These are phyloP conservation scores for Francoa sonchifolia DNA, from an alignment of 441 rosid species.

Conservation along the genomic window DNA sequence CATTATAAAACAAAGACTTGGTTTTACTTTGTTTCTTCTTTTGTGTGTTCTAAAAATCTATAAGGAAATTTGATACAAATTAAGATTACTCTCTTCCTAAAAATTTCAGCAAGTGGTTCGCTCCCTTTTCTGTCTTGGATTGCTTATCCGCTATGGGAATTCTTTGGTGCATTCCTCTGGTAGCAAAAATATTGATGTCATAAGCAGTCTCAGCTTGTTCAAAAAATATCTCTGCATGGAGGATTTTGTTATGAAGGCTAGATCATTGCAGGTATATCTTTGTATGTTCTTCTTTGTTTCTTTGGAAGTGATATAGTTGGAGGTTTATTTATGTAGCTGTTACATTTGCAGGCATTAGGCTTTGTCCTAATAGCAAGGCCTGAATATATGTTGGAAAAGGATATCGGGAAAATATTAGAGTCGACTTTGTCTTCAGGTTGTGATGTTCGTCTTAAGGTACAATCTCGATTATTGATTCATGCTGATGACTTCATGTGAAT, in stretches of 20 bases:
- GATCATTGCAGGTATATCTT: conserved; percentile 84
- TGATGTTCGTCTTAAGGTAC: conserved; percentile 84
- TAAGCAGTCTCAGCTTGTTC: conserved; percentile 55
- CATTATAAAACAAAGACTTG: too few species aligned
- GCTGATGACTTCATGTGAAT: conserved; percentile 1
- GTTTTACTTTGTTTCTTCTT: background rate
- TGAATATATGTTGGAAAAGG: conserved; percentile 93
- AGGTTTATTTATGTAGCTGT: conserved; percentile 11
- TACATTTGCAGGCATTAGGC: conserved; percentile 74
- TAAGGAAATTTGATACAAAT: background rate
- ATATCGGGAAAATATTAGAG: conserved; percentile 73
- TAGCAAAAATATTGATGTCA: conserved; percentile 44
- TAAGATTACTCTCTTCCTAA: background rate
- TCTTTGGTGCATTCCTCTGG: conserved; percentile 44
- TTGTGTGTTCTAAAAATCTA: background rate
- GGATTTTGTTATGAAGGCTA: conserved; percentile 72
- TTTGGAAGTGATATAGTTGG: conserved; percentile 4
- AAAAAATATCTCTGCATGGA: conserved; percentile 65
- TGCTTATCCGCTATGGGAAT: conserved; percentile 94
- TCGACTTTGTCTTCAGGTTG: conserved; percentile 63
- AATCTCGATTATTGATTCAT: conserved; percentile 3
- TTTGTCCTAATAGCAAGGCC: conserved; percentile 91
- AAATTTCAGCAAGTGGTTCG: conserved; percentile 70
- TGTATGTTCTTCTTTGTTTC: conserved; percentile 6
- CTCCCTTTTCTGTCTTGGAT: conserved; percentile 93